phyloP scores from a whole-genome alignment of 108 stramenopile genomes.

The Conticribra weissflogii region DNA sequence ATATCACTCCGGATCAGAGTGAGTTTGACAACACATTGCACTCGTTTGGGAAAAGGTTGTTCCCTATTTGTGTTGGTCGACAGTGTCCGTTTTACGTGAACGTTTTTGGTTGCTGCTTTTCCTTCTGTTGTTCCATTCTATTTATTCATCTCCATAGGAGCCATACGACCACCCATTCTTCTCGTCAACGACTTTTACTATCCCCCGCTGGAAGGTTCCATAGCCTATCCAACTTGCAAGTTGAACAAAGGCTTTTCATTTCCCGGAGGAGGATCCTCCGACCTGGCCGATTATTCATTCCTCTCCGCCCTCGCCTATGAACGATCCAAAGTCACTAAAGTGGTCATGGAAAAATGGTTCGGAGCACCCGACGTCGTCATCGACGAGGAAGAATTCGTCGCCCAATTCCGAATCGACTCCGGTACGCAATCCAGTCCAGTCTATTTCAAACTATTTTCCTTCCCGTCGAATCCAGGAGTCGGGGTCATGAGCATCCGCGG shows the following conservation, averaged over 20 bases:
- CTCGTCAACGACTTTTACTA: slow-evolving; percentile 51
- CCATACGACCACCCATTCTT: slow-evolving; percentile 34
- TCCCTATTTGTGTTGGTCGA: too few relatives aligned
- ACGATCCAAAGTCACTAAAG: slow-evolving; percentile 18
- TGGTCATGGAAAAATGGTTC: slow-evolving; percentile 66
- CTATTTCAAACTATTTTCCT: slow-evolving; percentile 59
- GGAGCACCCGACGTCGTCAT: slow-evolving; percentile 43
- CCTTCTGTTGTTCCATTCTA: too few relatives aligned
- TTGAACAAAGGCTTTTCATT: slow-evolving; percentile 50
- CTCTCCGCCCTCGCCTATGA: slow-evolving; percentile 47
- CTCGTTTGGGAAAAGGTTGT: too few relatives aligned
- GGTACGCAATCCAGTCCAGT: slow-evolving; percentile 43
- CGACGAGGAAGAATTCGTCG: slow-evolving; percentile 59
- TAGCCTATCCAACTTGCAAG: slow-evolving; percentile 63
- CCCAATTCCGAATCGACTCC: slow-evolving; percentile 37
- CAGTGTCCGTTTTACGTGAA: too few relatives aligned
- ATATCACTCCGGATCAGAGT: slow-evolving; percentile 16
- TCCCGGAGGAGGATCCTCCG: slow-evolving; percentile 10
- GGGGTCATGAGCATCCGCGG: slow-evolving; percentile 76
- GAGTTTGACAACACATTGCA: too few relatives aligned
- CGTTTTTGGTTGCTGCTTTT: too few relatives aligned
- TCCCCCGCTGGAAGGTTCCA: slow-evolving; percentile 26
- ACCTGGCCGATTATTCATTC: slow-evolving; percentile 63
- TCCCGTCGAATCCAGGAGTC: slow-evolving; percentile 30
- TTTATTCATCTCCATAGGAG: too few relatives aligned